Conservation (phyloP, 768 basidiomycete genomes). For the Termitomyces sp. region DNA sequence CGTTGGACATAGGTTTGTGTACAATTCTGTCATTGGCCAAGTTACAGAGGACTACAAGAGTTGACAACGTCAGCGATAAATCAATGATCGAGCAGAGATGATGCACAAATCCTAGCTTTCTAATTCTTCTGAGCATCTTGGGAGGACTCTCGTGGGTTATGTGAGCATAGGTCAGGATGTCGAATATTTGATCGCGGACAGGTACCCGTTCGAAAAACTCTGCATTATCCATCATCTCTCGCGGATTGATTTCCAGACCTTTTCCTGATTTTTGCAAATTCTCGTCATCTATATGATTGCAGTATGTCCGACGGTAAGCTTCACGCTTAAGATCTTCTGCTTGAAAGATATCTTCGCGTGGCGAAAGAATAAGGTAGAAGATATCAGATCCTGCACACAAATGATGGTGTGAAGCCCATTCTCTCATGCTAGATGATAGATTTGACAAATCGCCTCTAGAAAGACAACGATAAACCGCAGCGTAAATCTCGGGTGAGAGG, state of each 20-base stretch:
- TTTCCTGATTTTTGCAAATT: conserved; percentile 5
- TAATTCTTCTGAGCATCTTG: conserved; percentile 50
- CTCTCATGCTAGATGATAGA: conserved; percentile 29
- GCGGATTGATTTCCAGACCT: background rate
- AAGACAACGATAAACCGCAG: conserved; percentile 42
- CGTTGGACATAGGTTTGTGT: conserved; percentile 53
- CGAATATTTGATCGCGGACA: conserved; percentile 62
- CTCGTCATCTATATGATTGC: conserved; percentile 28
- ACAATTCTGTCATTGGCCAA: conserved; percentile 71
- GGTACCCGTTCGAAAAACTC: conserved; percentile 56
- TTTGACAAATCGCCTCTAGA: conserved; percentile 32
- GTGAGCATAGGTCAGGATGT: conserved; percentile 62
- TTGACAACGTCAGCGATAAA: background rate
- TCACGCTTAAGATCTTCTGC: conserved; percentile 35
- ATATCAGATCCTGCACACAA: conserved; percentile 56
- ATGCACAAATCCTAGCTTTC: conserved; percentile 57
- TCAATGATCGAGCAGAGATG: background rate
- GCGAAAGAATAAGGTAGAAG: conserved; percentile 50
- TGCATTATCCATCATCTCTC: conserved; percentile 16
- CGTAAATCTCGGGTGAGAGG: conserved; percentile 49
- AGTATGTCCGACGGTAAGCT: conserved; percentile 40
- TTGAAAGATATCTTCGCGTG: conserved; percentile 53
- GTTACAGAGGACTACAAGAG: conserved; percentile 52
- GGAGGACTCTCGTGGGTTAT: conserved; percentile 48
- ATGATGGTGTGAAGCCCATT: conserved; percentile 57